Evolutionary conservation across 495 filamentous ascomycete species (phyloP), one percentile per base, ranked within the genome.

Genomic region (Durotheca rogersii): DNA sequence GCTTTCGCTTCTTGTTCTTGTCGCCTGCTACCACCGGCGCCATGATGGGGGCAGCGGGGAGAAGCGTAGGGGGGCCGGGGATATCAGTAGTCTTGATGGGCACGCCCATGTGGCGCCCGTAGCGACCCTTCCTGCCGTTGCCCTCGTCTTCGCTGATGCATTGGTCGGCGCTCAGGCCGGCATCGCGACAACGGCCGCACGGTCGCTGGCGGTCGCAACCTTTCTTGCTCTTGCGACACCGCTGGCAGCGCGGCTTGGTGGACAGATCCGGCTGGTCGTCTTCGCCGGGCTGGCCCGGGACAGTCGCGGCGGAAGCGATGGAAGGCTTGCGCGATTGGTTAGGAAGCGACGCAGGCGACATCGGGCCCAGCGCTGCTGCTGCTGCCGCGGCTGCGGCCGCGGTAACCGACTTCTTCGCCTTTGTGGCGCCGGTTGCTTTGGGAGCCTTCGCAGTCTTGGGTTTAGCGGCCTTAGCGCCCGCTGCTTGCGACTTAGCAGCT

Each of bases 171-270:
- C 87, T 84, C 60, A 98, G 86, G 10, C 93, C 93, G 18, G 94
- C 93, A 72, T 98, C 93, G 65, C 89, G 88, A 81, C 93, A 98
- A 51, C 93, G 81, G 29, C 88, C 87, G 62, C 93, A 98, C 7
- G 93, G 93, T 31, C 93, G 84, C 62, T 96, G 90, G 43, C 93
- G 84, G 74, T 98, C 94, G 65, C 93, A 98, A 4, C 93, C 93
- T 71, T 98, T 98, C 79, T 98, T 98, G 67, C 91, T 96, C 81
- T 97, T 97, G 52, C 93, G 85, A 75, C 93, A 98, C 35, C 93
- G 88, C 66, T 97, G 93, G 77, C 93, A 98, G 56, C 93, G 91
- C 20, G 93, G 93, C 71, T 96, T 96, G 29, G 86, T 89, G 1
- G 89, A 94, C 14, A 95, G 73, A 55, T 95, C 90, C 38, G 94